Evolutionary conservation across 306 rosid species (phyloP).

Genomic region (Citrullus mucosospermus): DNA sequence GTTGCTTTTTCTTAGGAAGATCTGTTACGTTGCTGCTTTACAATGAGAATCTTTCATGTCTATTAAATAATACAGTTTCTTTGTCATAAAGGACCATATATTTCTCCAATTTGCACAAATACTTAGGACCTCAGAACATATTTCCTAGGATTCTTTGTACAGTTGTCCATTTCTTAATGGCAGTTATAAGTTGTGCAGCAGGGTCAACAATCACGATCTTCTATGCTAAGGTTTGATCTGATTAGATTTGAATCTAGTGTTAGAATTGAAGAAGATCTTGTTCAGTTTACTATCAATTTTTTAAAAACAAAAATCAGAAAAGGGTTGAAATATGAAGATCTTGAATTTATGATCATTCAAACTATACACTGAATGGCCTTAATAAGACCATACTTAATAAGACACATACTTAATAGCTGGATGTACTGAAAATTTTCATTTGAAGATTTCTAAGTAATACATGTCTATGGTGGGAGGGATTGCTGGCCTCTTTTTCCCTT

Average conservation of each 20-base stretch:
- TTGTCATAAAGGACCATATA: not conserved
- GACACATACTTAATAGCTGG: no score
- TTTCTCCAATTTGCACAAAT: conserved; percentile 7
- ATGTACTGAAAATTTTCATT: no score
- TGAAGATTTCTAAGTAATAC: not conserved
- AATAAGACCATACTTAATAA: no score
- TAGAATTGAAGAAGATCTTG: conserved; percentile 5
- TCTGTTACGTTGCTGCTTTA: not conserved
- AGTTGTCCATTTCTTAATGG: conserved; percentile 5
- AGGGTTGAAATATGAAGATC: not conserved
- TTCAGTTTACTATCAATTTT: not conserved
- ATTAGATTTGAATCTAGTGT: not conserved
- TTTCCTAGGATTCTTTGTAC: conserved; percentile 8
- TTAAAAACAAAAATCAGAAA: not conserved
- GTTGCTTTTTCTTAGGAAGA: conserved; percentile 1
- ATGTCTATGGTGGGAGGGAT: not conserved
- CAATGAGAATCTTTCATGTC: not conserved
- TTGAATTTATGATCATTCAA: not conserved
- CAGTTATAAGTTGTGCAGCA: not conserved
- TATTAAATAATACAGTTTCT: not conserved
- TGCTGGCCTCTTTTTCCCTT: not conserved
- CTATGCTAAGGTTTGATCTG: not conserved
- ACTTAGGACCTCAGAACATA: not conserved
- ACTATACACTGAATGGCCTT: not conserved
- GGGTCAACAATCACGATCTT: not conserved